A percentile compares a stretch with the other conserved stretches of the same genome.
These are phyloP conservation scores for Erigeron canadensis DNA, from an alignment of 129 eudicot genomes.

Conservation along the genomic window DNA sequence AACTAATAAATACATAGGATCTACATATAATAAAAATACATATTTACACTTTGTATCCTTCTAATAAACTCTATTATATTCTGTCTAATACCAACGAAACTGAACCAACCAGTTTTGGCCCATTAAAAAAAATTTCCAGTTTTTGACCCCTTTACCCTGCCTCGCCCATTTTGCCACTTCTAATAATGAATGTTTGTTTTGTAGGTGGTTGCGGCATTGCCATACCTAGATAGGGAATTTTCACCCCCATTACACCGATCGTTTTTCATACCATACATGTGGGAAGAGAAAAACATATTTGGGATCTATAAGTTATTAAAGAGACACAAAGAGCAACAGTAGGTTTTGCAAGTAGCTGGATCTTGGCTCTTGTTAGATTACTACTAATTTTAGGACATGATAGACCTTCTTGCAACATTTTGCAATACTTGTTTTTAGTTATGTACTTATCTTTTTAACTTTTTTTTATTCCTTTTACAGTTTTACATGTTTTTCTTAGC, in stretches of 20 bases:
- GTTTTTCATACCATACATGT: slow-evolving; percentile 77
- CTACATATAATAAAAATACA: no score
- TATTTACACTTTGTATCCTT: no score
- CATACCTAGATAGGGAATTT: slow-evolving; percentile 82
- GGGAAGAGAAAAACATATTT: slow-evolving; percentile 82
- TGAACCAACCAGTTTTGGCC: neutral
- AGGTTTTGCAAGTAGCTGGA: slow-evolving; percentile 15
- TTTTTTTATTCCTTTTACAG: no score
- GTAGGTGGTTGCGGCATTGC: slow-evolving; percentile 89
- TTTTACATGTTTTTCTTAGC: no score
- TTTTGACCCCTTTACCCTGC: no score
- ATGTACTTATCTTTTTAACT: no score
- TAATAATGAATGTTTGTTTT: slow-evolving; percentile 6
- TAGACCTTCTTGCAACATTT: slow-evolving; percentile 11
- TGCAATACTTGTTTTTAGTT: neutral
- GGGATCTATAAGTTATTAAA: slow-evolving; percentile 80
- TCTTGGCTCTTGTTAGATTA: slow-evolving; percentile 11
- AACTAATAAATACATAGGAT: no score
- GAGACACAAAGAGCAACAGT: slow-evolving; percentile 56
- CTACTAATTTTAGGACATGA: slow-evolving; percentile 18
- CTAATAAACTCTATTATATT: no score
- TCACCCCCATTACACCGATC: slow-evolving; percentile 87
- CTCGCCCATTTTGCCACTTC: neutral
- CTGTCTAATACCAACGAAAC: neutral
- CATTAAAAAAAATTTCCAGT: neutral